Base-by-base conservation (phyloP, 2,329 filamentous ascomycete species). In the Lasiodiplodia gonubiensis region DNA sequence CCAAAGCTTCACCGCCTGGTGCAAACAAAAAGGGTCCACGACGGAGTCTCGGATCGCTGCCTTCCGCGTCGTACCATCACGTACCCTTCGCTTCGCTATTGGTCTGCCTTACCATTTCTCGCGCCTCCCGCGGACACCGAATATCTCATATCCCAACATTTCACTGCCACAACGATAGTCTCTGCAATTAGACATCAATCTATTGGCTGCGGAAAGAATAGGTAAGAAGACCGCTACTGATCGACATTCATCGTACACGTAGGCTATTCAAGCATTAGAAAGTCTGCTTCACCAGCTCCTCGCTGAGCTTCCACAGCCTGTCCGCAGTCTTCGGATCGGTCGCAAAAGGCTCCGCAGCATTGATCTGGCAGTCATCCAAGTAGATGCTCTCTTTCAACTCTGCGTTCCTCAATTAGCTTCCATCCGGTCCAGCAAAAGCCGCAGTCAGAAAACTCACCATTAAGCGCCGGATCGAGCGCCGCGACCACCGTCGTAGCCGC, bases 241-340 rank as follows among this genome's bases (percentile, higher is more conserved):
- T 33, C 30, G 30, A 33, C 30, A 33, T 8, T 39, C 12, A 39
- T 39, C 12, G 37, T 39, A 16, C 16, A 18, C 14, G 14, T 3
- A 1, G 18, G 5, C 14, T 2, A 42, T 16, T 6, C 16, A 16
- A 18, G 21, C 7, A 21, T 46, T 18, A 46, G n/a, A 46, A 46
- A 21, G 42, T 55, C 61, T 77, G 65, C n/a, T 72, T 74, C 4
- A 77, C 74, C 8, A 77, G 64, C 67, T 73, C 69, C 71, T 77
- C 74, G 55, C 76, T 77, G 68, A 77, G 66, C 65, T 73, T 71
- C 75, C 76, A 78, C 30, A 77, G 59, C 53, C 70, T 75, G 64
- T 77, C 73, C 10, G 67, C 70, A 57, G 74, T 71, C 12, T 70
- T 70, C 10, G 68, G 65, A 6, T 71, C 72, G 23, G 52, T 70